These are phyloP conservation scores for Neoarthrinium moseri DNA, from an alignment of 2,329 filamentous ascomycete genomes.

Conservation along the genomic window DNA sequence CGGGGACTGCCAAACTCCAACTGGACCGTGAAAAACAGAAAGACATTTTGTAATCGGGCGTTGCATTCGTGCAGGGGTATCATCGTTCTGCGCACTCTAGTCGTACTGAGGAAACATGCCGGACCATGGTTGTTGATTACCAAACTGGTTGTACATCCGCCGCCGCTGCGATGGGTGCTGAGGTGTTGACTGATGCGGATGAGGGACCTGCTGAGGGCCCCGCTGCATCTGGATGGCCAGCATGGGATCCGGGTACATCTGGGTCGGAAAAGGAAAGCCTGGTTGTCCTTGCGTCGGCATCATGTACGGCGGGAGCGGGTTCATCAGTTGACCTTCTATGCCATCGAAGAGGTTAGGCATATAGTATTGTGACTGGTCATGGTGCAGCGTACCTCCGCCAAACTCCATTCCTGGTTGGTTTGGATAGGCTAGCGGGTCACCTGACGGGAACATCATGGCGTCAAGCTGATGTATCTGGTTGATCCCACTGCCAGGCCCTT, in stretches of 20 bases:
- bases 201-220: slow-evolving; percentile 18
- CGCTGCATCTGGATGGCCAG: slow-evolving; percentile 34
- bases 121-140: slow-evolving; percentile 28
- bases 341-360: slow-evolving; percentile 58
- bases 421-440: slow-evolving; percentile 77
- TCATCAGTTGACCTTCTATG: slow-evolving; percentile 72
- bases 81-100: neutral
- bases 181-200: slow-evolving; percentile 17
- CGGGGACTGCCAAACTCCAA: slow-evolving; percentile 3
- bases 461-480: slow-evolving; percentile 67
- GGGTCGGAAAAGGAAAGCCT: slow-evolving; percentile 39
- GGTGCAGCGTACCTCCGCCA: slow-evolving; percentile 32
- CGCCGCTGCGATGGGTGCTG: slow-evolving; percentile 31
- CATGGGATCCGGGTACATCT: slow-evolving; percentile 45
- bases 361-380: slow-evolving; percentile 45
- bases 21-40: neutral
- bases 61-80: slow-evolving; percentile 4
- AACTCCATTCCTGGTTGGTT: slow-evolving; percentile 70
- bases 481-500: slow-evolving; percentile 24
- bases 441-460: slow-evolving; percentile 77
- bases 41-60: neutral
- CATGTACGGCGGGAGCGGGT: slow-evolving; percentile 69
- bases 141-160: slow-evolving; percentile 36
- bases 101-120: slow-evolving; percentile 26
- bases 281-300: slow-evolving; percentile 50